Evolutionary conservation across 306 rosid species (phyloP).

Genomic region (Rosa chinensis): DNA sequence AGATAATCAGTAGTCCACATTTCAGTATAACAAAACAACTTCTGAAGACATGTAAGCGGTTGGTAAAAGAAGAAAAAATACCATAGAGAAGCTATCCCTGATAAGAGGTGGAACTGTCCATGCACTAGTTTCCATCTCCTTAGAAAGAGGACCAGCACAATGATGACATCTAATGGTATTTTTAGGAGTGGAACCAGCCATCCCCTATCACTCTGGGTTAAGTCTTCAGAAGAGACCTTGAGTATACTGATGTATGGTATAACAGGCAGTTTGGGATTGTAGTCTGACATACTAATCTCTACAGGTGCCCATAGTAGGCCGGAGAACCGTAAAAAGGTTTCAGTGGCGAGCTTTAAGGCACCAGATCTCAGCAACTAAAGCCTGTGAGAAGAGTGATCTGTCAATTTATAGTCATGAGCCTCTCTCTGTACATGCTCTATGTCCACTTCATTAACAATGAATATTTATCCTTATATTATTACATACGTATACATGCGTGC

Average conservation of each 20-base stretch:
- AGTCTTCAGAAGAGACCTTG: background rate
- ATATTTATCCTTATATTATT: too few species aligned
- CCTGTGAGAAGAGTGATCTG: background rate
- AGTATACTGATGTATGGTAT: background rate
- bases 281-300: background rate
- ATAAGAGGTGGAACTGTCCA: conserved; percentile 75
- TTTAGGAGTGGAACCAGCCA: conserved; percentile 15
- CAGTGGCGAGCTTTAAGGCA: background rate
- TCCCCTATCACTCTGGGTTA: background rate
- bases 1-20: background rate
- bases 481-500: too few species aligned
- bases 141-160: conserved; percentile 82
- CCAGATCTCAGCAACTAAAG: background rate
- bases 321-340: background rate
- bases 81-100: conserved; percentile 93
- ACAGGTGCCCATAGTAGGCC: background rate
- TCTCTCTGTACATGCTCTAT: too few species aligned
- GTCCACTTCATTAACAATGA: too few species aligned
- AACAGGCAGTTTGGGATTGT: background rate
- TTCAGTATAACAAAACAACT: background rate
- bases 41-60: background rate
- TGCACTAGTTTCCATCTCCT: conserved; percentile 71
- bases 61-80: conserved; percentile 11
- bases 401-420: background rate
- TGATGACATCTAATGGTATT: conserved; percentile 60